Conservation (phyloP, 1,284 basidiomycete genomes). For the Macrocystidia cucumis region DNA sequence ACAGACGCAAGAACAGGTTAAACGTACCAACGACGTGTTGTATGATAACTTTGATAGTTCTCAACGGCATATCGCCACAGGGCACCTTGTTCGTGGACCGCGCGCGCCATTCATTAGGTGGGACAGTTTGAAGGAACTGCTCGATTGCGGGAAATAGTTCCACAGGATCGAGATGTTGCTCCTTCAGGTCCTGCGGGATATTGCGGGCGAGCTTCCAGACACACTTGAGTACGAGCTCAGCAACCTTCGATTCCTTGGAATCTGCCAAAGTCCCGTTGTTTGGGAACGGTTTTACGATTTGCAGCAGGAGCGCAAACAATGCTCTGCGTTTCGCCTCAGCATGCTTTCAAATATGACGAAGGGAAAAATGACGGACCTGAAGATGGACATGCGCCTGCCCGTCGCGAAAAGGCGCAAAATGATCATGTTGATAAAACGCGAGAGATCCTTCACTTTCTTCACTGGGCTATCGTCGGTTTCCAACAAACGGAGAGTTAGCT, state of each 20-base stretch:
- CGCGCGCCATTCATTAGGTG: slow-evolving; percentile 93
- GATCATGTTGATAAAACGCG: slow-evolving; percentile 97
- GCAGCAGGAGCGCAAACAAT: slow-evolving; percentile 78
- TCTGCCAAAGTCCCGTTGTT: slow-evolving; percentile 57
- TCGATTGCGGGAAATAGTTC: slow-evolving; percentile 93
- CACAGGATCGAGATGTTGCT: slow-evolving; percentile 76
- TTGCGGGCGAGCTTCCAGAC: slow-evolving; percentile 97
- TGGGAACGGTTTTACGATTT: slow-evolving; percentile 85
- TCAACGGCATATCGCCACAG: slow-evolving; percentile 93
- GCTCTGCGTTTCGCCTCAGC: slow-evolving; percentile 25
- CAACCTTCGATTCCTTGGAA: slow-evolving; percentile 83
- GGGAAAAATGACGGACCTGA: slow-evolving; percentile 54
- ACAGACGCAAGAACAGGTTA: slow-evolving; percentile 5
- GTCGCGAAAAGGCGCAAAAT: slow-evolving; percentile 91
- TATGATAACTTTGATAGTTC: slow-evolving; percentile 96
- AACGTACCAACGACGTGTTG: slow-evolving; percentile 83
- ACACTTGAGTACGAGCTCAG: slow-evolving; percentile 96
- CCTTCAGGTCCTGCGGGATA: slow-evolving; percentile 85
- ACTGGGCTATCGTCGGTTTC: slow-evolving; percentile 83
- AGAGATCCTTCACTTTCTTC: slow-evolving; percentile 78
- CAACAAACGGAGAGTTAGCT: slow-evolving; percentile 82
- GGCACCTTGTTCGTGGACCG: slow-evolving; percentile 87
- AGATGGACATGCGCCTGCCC: slow-evolving; percentile 86
- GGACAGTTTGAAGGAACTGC: slow-evolving; percentile 88
- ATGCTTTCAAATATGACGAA: slow-evolving; percentile 8